These are phyloP conservation scores for Penicillium crustosum DNA, from an alignment of 2,329 filamentous ascomycete species.

Conservation along the genomic window DNA sequence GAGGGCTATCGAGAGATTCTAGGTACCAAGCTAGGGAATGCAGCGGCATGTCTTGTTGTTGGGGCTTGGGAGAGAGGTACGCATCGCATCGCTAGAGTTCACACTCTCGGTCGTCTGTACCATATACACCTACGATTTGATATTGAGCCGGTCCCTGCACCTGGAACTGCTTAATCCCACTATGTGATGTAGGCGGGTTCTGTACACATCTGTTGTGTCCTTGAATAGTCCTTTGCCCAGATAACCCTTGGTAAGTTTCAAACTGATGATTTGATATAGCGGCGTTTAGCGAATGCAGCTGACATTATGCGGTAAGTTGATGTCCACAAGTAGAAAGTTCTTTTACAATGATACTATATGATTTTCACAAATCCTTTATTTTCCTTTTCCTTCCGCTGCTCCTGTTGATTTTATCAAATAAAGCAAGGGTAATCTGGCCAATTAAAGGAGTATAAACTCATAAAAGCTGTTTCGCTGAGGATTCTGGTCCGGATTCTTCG, in stretches of 20 bases:
- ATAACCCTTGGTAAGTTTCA: too few relatives aligned
- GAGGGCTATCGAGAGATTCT: not conserved
- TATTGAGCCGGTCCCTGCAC: not conserved
- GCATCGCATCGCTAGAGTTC: not conserved
- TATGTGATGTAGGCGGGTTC: rapidly evolving
- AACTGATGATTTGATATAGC: not conserved
- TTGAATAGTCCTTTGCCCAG: not conserved
- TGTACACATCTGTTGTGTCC: not conserved
- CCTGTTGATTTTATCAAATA: too few relatives aligned
- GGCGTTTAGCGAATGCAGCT: not conserved
- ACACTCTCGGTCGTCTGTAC: not conserved
- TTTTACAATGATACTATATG: not conserved
- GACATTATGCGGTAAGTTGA: not conserved
- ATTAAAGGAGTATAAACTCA: not conserved
- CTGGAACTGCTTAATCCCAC: not conserved
- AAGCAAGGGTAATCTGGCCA: too few relatives aligned
- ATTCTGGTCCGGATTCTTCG: not conserved
- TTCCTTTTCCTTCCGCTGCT: too few relatives aligned
- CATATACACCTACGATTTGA: not conserved
- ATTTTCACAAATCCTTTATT: not conserved
- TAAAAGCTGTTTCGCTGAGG: not conserved
- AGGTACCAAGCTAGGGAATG: not conserved
- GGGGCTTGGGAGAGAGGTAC: conserved; percentile 2
- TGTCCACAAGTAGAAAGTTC: not conserved
- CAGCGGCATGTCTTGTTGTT: not conserved